A percentile compares a stretch with the other conserved stretches of the same genome.
Conservation (phyloP, 2,329 filamentous ascomycete species). For the Aspergillus udagawae region DNA sequence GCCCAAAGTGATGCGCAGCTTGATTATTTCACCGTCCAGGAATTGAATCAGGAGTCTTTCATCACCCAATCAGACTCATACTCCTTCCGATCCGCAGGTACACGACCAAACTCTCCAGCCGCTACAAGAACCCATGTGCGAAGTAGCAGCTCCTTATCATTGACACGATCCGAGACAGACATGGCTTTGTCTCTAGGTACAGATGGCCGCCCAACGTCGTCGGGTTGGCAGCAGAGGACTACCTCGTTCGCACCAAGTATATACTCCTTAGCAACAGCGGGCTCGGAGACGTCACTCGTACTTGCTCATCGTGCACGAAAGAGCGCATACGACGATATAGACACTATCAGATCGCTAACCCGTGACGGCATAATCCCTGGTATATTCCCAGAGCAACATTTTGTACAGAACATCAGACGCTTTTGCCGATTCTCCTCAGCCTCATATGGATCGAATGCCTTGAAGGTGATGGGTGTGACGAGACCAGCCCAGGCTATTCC, state of each 20-base stretch:
- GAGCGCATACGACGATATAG: conserved; percentile 44
- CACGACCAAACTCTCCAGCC: conserved; percentile 36
- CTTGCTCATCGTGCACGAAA: conserved; percentile 39
- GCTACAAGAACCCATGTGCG: conserved; percentile 38
- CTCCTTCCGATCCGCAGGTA: conserved; percentile 33
- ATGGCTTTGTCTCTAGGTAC: conserved; percentile 28
- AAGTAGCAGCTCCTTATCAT: conserved; percentile 41
- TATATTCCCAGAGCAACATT: conserved; percentile 43
- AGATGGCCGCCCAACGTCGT: conserved; percentile 27
- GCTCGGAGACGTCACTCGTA: conserved; percentile 44
- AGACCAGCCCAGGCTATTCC: conserved; percentile 28
- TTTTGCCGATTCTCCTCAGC: conserved; percentile 47
- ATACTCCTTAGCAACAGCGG: conserved; percentile 43
- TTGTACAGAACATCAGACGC: conserved; percentile 44
- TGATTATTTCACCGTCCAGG: conserved; percentile 34
- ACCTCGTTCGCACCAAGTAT: conserved; percentile 43
- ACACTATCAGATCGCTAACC: conserved; percentile 41
- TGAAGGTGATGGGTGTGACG: conserved; percentile 45
- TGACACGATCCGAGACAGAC: conserved; percentile 41
- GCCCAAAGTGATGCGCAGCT: conserved; percentile 17
- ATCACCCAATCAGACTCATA: conserved; percentile 42
- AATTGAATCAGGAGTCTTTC: conserved; percentile 38
- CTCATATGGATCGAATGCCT: conserved; percentile 45
- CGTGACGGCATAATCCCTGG: conserved; percentile 44
- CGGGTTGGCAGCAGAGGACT: conserved; percentile 28